A percentile compares a stretch with the other conserved stretches of the same genome.
Evolutionary conservation across 2,329 filamentous ascomycete species (phyloP).

Genomic region (Phaeosphaeriaceae sp.): DNA sequence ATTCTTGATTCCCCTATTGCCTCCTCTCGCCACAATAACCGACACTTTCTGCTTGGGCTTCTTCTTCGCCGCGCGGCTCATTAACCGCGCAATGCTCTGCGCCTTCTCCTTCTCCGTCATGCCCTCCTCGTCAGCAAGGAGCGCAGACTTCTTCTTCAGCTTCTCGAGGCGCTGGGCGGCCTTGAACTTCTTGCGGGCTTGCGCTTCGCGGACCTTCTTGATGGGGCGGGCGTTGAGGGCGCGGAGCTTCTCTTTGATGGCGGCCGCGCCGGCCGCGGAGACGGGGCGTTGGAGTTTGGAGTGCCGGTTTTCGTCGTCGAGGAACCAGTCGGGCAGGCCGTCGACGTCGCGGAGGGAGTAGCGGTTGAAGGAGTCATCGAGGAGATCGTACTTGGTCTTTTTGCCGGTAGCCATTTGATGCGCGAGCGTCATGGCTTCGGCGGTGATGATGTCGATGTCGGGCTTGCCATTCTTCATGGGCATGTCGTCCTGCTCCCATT

Average conservation of each 20-base stretch:
- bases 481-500: slow-evolving; percentile 73
- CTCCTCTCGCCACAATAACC: slow-evolving; percentile 85
- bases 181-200: slow-evolving; percentile 97
- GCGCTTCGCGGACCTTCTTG: slow-evolving; percentile 98
- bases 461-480: slow-evolving; percentile 67
- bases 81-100: slow-evolving; percentile 78
- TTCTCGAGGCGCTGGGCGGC: slow-evolving; percentile 90
- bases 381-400: slow-evolving; percentile 77
- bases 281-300: slow-evolving; percentile 88
- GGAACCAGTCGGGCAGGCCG: slow-evolving; percentile 95
- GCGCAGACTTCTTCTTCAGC: slow-evolving; percentile 93
- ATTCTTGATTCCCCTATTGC: slow-evolving; percentile 84
- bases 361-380: slow-evolving; percentile 94
- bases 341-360: slow-evolving; percentile 89
- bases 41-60: slow-evolving; percentile 84
- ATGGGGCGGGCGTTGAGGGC: slow-evolving; percentile 95
- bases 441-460: slow-evolving; percentile 99
- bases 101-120: slow-evolving; percentile 98
- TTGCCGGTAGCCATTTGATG: slow-evolving; percentile 89
- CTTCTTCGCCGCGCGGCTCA: slow-evolving; percentile 82
- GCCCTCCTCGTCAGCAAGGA: slow-evolving; percentile 86
- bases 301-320: slow-evolving; percentile 88
- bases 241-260: slow-evolving; percentile 93
- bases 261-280: slow-evolving; percentile 83
- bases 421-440: slow-evolving; percentile 96